Evolutionary conservation across 148 eudicot species (phyloP), one percentile per base, ranked within the genome.

Genomic region (Fallopia convolvulus): DNA sequence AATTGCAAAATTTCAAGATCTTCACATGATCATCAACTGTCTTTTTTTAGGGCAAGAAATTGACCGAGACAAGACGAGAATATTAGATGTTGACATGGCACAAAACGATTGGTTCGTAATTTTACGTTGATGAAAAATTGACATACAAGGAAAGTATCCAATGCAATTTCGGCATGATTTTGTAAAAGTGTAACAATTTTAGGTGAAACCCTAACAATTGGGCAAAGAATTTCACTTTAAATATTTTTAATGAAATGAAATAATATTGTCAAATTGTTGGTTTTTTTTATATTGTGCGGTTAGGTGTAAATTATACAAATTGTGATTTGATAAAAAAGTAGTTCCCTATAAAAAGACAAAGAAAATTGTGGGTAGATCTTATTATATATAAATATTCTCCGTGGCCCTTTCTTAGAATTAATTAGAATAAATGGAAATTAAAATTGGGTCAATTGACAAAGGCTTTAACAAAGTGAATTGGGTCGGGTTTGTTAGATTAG

Each of bases 341-440:
- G 72, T 17, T 36, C 1, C 6, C 11, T 36, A 68, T 68, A 68
- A 61, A 8, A 68, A 5, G 72, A 68, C 72, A 68, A 36, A 68
- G 10, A 39, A 36, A 17, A 33, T 68, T 68, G 72, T 68, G 46
- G 72, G 72, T 68, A 68, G 72, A 68, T 68, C 72, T 36, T 33
- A 68, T 68, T 68, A 68, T 68, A 36, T 66, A 17, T 68, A 68
- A 36, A 36, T 66, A 17, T 20, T 3, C 6, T 39, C 36, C 46
- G 15, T 68, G 72, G 72, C 72, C 44, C n/a, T 58, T 58, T 21
- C 26, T 68, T 68, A 9, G 10, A 39, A 30, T 68, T 68, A 36
- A 33, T 15, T 39, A 14, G 10, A 68, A 68, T 68, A 15, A 68
- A 15, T 33, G 72, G 20, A 68, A 68, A 15, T 8, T 33, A 3